phyloP scores from a whole-genome alignment of 1,284 basidiomycete species.

The Athelia sp. region DNA sequence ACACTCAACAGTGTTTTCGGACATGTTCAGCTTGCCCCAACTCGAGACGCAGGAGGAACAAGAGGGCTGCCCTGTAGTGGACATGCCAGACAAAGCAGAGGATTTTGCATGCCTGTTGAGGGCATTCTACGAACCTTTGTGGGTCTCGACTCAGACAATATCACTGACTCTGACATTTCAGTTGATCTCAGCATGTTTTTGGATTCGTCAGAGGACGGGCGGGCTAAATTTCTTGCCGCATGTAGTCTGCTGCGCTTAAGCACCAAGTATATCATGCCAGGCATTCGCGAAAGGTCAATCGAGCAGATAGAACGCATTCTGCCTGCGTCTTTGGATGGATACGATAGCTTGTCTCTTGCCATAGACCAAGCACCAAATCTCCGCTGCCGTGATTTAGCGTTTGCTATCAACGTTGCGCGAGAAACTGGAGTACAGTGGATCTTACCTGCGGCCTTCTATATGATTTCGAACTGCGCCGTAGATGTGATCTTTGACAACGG shows the following conservation, averaged over 20 bases:
- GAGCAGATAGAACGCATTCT: too few relatives aligned
- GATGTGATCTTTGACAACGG: too few relatives aligned
- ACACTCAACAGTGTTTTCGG: constrained; percentile 15
- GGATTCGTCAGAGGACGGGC: not conserved
- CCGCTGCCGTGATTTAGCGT: too few relatives aligned
- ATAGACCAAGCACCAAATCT: too few relatives aligned
- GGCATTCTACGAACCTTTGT: constrained; percentile 18
- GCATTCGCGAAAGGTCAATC: not conserved
- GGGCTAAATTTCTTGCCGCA: not conserved
- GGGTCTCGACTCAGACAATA: constrained; percentile 2
- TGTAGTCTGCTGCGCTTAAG: not conserved
- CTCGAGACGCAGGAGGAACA: constrained; percentile 8
- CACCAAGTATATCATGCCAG: not conserved
- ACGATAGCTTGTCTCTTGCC: too few relatives aligned
- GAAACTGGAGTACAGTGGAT: too few relatives aligned
- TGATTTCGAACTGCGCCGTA: too few relatives aligned
- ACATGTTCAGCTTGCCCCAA: constrained; percentile 19
- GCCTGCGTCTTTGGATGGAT: too few relatives aligned
- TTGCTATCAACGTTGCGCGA: too few relatives aligned
- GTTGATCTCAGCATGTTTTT: not conserved
- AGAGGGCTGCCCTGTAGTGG: constrained; percentile 14
- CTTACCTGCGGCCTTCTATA: too few relatives aligned
- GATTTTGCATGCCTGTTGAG: constrained; percentile 17
- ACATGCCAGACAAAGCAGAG: constrained; percentile 12
- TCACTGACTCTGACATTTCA: not conserved